Evolutionary conservation across 2,329 filamentous ascomycete species (phyloP), one percentile per base, ranked within the genome.

Genomic region (Xylaria sp.): DNA sequence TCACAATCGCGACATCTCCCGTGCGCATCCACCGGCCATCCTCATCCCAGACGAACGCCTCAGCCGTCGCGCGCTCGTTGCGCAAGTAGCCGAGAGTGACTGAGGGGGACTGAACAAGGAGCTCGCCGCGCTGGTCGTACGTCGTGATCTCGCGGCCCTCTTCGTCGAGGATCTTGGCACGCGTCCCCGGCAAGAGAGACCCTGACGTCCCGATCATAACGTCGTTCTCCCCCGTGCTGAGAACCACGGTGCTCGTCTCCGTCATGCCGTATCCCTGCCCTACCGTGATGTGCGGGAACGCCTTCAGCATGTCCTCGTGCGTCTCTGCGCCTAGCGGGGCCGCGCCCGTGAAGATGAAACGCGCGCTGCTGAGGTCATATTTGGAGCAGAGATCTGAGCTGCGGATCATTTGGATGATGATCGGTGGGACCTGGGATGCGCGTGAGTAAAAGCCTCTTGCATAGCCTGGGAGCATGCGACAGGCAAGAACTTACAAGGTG

Each of bases 21-120:
- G 94, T 97, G 46, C 87, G 87, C 85, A 97, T 89, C 88, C 93
- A 96, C 70, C 89, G 81, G 10, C 89, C 89, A 71, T 94, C 90
- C 1, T 89, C 84, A 60, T 90, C 84, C 69, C 81, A 82, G 0
- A 90, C 76, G 75, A 93, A 97, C 0, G 94, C 96, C 77, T 97
- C 93, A 60, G 86, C 84, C 23, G 90, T 97, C 3, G 94, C 93
- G 75, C 92, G 90, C 52, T 92, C 89, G 76, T 97, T 97, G 81
- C 97, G 91, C 61, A 97, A 82, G 73, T 97, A 97, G 0, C 94
- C 94, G 0, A 97, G 80, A 0, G 92, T 89, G 0, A 97, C 87
- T 0, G 90, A 90, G 0, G 93, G 94, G 0, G 88, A 89, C 77
- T 93, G 92, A 25, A 97, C 87, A 20, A 93, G 84, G 15, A 97